Evolutionary conservation across 2,329 filamentous ascomycete species (phyloP).

Genomic region (Xylaria sp.): DNA sequence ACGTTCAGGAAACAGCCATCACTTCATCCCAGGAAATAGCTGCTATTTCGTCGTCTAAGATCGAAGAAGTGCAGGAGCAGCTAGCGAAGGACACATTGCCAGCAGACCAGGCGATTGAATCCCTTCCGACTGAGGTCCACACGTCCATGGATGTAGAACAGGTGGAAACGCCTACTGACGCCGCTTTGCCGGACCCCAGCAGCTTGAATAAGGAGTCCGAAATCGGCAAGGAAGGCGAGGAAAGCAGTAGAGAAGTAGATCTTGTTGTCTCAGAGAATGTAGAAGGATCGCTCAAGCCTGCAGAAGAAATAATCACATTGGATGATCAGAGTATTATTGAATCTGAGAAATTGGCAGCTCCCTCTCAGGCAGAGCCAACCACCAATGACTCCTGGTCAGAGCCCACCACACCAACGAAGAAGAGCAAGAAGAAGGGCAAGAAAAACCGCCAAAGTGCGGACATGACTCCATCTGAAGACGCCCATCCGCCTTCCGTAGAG

Average conservation of each 20-base stretch:
- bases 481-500: conserved; percentile 17
- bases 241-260: conserved; percentile 27
- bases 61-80: conserved; percentile 29
- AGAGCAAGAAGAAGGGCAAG: conserved; percentile 41
- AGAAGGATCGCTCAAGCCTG: conserved; percentile 15
- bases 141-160: conserved; percentile 23
- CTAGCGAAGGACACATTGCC: conserved; percentile 20
- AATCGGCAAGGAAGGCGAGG: conserved; percentile 42
- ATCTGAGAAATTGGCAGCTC: conserved; percentile 17
- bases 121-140: conserved; percentile 6
- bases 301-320: conserved; percentile 24
- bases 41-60: background rate
- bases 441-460: conserved; percentile 33
- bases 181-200: conserved; percentile 30
- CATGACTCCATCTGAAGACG: conserved; percentile 27
- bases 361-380: conserved; percentile 30
- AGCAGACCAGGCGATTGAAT: conserved; percentile 23
- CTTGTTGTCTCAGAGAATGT: background rate
- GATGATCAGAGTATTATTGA: conserved; percentile 15
- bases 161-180: conserved; percentile 22
- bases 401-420: conserved; percentile 36
- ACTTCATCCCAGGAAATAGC: conserved; percentile 22
- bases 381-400: conserved; percentile 33
- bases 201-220: conserved; percentile 43
- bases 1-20: conserved; percentile 10